A percentile compares a stretch with the other conserved stretches of the same genome.
Conservation (phyloP, 2,329 filamentous ascomycete genomes). For the Colletotrichum shisoi region DNA sequence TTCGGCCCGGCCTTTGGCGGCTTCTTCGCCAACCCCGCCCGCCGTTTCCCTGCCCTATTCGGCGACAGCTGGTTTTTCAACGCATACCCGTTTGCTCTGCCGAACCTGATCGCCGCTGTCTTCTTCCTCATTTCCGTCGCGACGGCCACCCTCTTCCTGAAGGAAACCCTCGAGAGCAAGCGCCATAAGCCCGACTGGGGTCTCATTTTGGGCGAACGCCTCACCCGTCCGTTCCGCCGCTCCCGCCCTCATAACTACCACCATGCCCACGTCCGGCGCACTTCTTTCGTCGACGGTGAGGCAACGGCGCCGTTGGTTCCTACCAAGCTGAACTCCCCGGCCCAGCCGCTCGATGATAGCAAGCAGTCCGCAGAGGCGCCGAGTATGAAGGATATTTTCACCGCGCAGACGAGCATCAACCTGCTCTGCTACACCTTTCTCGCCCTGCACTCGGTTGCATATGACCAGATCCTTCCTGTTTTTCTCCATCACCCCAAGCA, state of each 20-base stretch:
- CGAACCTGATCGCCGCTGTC: slow-evolving; percentile 78
- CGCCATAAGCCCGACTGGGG: slow-evolving; percentile 77
- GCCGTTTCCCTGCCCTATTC: slow-evolving; percentile 76
- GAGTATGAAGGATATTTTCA: slow-evolving; percentile 72
- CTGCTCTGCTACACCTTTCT: slow-evolving; percentile 81
- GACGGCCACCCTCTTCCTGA: slow-evolving; percentile 79
- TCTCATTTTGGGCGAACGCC: slow-evolving; percentile 72
- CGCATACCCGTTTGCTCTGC: slow-evolving; percentile 81
- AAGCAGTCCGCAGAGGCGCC: slow-evolving; percentile 34
- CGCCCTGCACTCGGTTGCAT: slow-evolving; percentile 82
- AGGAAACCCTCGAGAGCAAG: slow-evolving; percentile 82
- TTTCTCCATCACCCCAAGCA: slow-evolving; percentile 80
- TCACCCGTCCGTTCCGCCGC: slow-evolving; percentile 55
- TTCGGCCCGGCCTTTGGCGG: slow-evolving; percentile 90
- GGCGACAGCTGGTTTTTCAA: slow-evolving; percentile 72
- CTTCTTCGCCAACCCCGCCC: slow-evolving; percentile 80
- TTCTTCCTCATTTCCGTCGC: slow-evolving; percentile 82
- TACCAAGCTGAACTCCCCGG: slow-evolving; percentile 42
- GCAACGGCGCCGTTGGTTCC: slow-evolving; percentile 64
- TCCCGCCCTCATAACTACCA: slow-evolving; percentile 43
- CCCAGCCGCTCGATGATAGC: slow-evolving; percentile 40
- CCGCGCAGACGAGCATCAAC: slow-evolving; percentile 76
- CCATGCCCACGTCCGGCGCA: slow-evolving; percentile 48
- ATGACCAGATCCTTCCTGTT: slow-evolving; percentile 86
- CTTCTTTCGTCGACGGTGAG: slow-evolving; percentile 64